A percentile compares a stretch with the other conserved stretches of the same genome.
Conservation (phyloP, 2,329 filamentous ascomycete species). For the Aplosporella prunicola region DNA sequence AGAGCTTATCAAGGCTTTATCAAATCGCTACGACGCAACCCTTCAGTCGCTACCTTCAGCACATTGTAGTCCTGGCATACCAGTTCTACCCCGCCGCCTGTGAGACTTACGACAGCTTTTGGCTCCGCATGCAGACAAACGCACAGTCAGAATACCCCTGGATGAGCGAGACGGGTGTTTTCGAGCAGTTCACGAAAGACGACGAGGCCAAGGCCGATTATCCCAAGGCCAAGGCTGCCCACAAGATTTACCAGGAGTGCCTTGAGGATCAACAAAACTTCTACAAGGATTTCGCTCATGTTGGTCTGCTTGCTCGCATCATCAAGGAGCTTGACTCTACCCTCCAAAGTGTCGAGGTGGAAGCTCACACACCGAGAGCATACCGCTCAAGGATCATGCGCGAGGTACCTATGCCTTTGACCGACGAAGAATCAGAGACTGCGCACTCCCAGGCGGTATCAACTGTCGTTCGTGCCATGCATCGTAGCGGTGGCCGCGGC, state of each 20-base stretch:
- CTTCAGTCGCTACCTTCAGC: conserved; percentile 1
- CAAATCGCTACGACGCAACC: conserved; percentile 5
- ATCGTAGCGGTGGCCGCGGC: conserved; percentile 1
- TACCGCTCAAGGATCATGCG: conserved; percentile 1
- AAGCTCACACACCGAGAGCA: conserved; percentile 3
- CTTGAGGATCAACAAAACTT: neutral
- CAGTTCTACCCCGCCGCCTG: neutral
- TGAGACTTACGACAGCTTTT: neutral
- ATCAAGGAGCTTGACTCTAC: neutral
- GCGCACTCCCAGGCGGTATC: neutral
- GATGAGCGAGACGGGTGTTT: conserved; percentile 1
- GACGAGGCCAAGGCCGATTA: neutral
- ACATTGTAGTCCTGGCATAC: conserved; percentile 3
- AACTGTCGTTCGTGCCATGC: conserved; percentile 2
- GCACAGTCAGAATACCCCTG: conserved; percentile 1
- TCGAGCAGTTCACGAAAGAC: conserved; percentile 2
- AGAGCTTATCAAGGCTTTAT: conserved; percentile 12
- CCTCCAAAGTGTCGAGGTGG: conserved; percentile 1
- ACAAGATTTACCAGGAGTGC: conserved; percentile 1
- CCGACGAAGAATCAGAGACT: neutral
- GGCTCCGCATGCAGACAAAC: conserved; percentile 3
- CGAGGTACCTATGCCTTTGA: conserved; percentile 1
- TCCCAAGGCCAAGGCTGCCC: conserved; percentile 1
- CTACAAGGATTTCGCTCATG: neutral
- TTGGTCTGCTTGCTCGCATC: conserved; percentile 2